Evolutionary conservation across 2,329 filamentous ascomycete species (phyloP), one percentile per base, ranked within the genome.

Genomic region (Neurospora sp.): DNA sequence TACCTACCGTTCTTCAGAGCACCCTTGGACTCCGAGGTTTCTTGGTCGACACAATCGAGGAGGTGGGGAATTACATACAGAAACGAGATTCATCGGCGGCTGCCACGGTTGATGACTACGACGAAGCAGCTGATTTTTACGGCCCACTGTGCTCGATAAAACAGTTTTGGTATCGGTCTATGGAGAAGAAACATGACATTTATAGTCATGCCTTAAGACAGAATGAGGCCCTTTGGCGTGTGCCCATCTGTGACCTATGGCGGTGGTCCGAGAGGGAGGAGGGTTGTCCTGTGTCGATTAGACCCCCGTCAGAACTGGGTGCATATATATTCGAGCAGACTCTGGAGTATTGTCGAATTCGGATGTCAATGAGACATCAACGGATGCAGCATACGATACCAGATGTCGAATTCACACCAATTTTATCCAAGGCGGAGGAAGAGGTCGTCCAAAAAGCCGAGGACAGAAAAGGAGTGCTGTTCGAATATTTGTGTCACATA

Each of bases 241-340:
- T 71, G 19, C 72, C 72, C 2, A 70, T 70, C 8, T 68, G 68
- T 5, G 72, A 72, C 28, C 1, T 72, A 8, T 73, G 66, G 66
- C 0, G 5, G 11, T 0, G 42, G 9, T 13, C 43, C n/a, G 4
- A 23, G 40, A 9, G 1, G 3, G 19, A 52, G 43, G 10, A 3
- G 1, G 11, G 43, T 3, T 3, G 2, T 5, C 1, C 9, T 0
- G 43, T 3, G 9, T 23, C n/a, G 19, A 52, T 28, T 3, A 52
- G 43, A 4, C 43, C 43, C 8, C 19, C 19, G 0, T 15, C 19
- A 7, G 43, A 52, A 52, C 19, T 28, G 19, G 19, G n/a, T 3
- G 19, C 43, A 13, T 7, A 28, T 28, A n/a, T n/a, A n/a, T 52
- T 52, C 11, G 43, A 52, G 10, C 43, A 23, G 0, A 2, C 10